Evolutionary conservation across 2,329 filamentous ascomycete species (phyloP).

Genomic region (Pestalotiopsis sp.): DNA sequence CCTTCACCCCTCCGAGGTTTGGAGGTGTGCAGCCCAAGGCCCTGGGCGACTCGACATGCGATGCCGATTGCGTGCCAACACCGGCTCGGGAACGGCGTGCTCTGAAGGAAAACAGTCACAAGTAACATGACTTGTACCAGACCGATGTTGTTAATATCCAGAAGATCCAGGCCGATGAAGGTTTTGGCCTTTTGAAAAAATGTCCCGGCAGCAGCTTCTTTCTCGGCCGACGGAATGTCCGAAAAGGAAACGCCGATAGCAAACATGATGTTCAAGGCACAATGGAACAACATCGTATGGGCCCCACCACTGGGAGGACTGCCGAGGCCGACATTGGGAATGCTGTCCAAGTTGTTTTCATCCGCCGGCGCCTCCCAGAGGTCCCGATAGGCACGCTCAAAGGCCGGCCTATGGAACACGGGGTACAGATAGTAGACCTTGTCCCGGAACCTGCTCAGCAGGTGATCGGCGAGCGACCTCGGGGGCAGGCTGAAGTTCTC

Average conservation of each 20-base stretch:
- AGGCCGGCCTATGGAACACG: slow-evolving; percentile 1
- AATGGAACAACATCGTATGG: not conserved
- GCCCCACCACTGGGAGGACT: not conserved
- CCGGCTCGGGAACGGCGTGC: not conserved
- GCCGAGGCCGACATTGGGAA: slow-evolving; percentile 1
- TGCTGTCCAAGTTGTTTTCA: not conserved
- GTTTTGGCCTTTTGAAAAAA: slow-evolving; percentile 1
- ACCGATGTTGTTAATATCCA: slow-evolving; percentile 2
- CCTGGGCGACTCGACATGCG: slow-evolving; percentile 1
- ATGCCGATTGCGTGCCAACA: slow-evolving; percentile 3
- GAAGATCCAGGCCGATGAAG: not conserved
- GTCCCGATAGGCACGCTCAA: slow-evolving; percentile 1
- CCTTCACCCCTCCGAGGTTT: not conserved
- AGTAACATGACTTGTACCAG: not conserved
- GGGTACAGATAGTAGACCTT: slow-evolving; percentile 7
- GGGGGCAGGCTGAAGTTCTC: not conserved
- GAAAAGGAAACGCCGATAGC: not conserved
- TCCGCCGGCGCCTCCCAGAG: not conserved
- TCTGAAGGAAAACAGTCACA: slow-evolving; percentile 1
- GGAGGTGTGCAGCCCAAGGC: not conserved
- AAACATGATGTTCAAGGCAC: slow-evolving; percentile 5
- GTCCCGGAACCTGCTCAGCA: not conserved
- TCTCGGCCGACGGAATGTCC: not conserved
- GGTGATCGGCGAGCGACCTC: not conserved
- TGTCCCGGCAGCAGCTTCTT: not conserved